phyloP scores from a whole-genome alignment of 1,139 yeast genomes.

The Sugiyamaella paludigena region DNA sequence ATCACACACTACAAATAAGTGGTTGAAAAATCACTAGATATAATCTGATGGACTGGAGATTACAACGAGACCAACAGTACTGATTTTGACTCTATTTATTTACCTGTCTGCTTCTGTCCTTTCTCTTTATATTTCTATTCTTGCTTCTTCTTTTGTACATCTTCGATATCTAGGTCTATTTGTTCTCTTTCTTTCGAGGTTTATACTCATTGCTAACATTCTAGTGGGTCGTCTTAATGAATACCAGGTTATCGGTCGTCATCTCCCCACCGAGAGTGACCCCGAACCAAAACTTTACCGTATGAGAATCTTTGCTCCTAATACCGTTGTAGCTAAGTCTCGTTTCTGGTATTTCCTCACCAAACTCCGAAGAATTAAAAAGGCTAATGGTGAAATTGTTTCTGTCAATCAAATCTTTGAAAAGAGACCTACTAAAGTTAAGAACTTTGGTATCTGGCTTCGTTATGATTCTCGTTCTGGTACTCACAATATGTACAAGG shows the following conservation, averaged over 20 bases:
- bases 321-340: conserved; percentile 98
- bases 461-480: conserved; percentile 99
- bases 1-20: too few species aligned
- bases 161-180: too few species aligned
- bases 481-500: conserved; percentile 99
- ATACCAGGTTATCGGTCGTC: conserved; percentile 99
- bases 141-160: too few species aligned
- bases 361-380: conserved; percentile 99
- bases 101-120: too few species aligned
- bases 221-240: conserved; percentile 77
- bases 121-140: too few species aligned
- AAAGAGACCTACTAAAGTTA: conserved; percentile 97
- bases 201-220: conserved; percentile 3
- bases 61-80: too few species aligned
- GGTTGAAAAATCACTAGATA: too few species aligned
- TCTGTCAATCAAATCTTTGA: conserved; percentile 88
- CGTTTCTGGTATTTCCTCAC: conserved; percentile 99
- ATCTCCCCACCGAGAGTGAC: conserved; percentile 97
- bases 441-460: conserved; percentile 99
- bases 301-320: conserved; percentile 99
- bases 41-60: too few species aligned
- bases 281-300: conserved; percentile 99
- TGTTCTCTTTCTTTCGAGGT: background rate
- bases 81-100: too few species aligned
- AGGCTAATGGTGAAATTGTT: conserved; percentile 99